Evolutionary conservation across 805 yeast species (phyloP).

Genomic region (Ogataea haglerorum): DNA sequence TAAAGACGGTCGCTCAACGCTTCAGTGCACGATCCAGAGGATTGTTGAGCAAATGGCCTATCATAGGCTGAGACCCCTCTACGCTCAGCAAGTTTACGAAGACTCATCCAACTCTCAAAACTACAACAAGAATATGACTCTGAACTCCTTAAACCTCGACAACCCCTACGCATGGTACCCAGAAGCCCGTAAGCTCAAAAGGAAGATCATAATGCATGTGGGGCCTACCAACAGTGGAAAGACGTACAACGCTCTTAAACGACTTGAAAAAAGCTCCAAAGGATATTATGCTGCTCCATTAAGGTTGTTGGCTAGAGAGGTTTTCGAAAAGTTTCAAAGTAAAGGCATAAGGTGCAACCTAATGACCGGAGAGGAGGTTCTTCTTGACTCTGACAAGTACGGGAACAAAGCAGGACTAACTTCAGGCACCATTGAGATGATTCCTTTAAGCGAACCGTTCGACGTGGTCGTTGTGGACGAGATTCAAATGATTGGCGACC

Average conservation of each 20-base stretch:
- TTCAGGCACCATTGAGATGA: conserved; percentile 93
- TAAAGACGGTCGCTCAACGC: conserved; percentile 3
- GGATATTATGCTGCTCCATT: conserved; percentile 97
- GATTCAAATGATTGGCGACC: conserved; percentile 89
- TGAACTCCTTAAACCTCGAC: conserved; percentile 41
- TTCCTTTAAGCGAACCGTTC: conserved; percentile 60
- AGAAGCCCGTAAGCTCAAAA: conserved; percentile 69
- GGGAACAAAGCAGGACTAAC: conserved; percentile 76
- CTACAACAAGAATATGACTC: conserved; percentile 33
- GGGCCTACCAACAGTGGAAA: conserved; percentile 99
- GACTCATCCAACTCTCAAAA: conserved; percentile 32
- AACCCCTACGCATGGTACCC: conserved; percentile 83
- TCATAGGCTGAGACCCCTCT: conserved; percentile 29
- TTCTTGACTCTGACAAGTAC: conserved; percentile 60
- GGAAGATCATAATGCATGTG: conserved; percentile 86
- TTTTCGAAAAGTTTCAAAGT: conserved; percentile 72
- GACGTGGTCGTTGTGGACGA: conserved; percentile 94
- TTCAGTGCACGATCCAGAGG: conserved; percentile 19
- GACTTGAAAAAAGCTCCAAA: conserved; percentile 57
- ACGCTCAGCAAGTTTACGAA: conserved; percentile 26
- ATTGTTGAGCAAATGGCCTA: conserved; percentile 30
- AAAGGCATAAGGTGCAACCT: conserved; percentile 74
- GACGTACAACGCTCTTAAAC: conserved; percentile 76
- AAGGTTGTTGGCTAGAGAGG: conserved; percentile 85
- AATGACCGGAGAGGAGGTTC: conserved; percentile 93